These are phyloP conservation scores for Podospora pseudoanserina DNA, from an alignment of 495 filamentous ascomycete species.

Conservation along the genomic window DNA sequence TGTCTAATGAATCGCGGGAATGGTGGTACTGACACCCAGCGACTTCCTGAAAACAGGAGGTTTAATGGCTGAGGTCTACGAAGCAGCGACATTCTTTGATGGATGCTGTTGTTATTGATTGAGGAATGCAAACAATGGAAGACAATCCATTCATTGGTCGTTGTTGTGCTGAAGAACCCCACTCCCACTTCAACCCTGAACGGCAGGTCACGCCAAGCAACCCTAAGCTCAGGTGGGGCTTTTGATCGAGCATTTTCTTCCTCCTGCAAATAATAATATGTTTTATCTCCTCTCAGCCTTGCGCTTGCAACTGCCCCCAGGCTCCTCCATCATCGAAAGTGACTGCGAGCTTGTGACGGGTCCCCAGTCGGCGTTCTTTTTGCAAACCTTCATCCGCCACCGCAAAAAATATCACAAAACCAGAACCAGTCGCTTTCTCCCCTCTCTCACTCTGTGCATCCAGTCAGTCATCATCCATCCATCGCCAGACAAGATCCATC, in stretches of 20 bases:
- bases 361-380: background rate
- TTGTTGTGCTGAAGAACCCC: background rate
- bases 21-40: constrained; percentile 4
- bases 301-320: background rate
- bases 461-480: background rate
- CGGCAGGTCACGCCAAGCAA: background rate
- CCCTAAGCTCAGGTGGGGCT: background rate
- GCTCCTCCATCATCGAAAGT: background rate
- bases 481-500: background rate
- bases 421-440: background rate
- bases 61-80: background rate
- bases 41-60: background rate
- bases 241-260: background rate
- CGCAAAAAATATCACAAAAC: background rate
- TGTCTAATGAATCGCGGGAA: constrained; percentile 28
- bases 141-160: background rate
- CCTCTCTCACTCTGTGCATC: background rate
- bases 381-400: background rate
- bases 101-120: background rate
- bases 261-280: background rate
- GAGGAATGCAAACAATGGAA: background rate
- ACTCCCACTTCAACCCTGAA: background rate
- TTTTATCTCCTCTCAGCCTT: background rate
- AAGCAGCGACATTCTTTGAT: background rate
- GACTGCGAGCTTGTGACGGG: background rate